A percentile compares a stretch with the other conserved stretches of the same genome.
Evolutionary conservation across 2,329 filamentous ascomycete genomes (phyloP).

Genomic region (Tolypocladium inflatum): DNA sequence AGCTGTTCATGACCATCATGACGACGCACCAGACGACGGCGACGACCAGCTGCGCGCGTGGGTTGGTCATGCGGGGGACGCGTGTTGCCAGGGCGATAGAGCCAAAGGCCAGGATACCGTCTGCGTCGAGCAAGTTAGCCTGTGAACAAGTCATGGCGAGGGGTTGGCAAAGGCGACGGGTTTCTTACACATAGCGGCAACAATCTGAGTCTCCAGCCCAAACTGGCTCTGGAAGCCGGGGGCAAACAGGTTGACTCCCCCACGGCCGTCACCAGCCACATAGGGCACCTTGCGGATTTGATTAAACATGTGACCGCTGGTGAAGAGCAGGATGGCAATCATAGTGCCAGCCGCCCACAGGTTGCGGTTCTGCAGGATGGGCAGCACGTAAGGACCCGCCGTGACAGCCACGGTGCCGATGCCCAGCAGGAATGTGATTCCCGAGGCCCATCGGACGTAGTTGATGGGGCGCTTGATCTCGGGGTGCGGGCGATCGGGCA

Average conservation of each 20-base stretch:
- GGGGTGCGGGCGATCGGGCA: slow-evolving; percentile 71
- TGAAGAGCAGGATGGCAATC: slow-evolving; percentile 85
- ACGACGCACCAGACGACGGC: slow-evolving; percentile 72
- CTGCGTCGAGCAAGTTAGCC: slow-evolving; percentile 27
- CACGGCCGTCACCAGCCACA: slow-evolving; percentile 72
- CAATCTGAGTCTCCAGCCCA: slow-evolving; percentile 89
- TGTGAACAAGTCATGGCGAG: neutral
- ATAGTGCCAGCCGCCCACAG: slow-evolving; percentile 87
- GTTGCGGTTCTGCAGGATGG: slow-evolving; percentile 80
- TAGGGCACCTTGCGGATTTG: slow-evolving; percentile 96
- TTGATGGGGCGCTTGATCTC: slow-evolving; percentile 77
- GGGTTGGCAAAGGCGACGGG: neutral
- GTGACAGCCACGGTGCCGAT: slow-evolving; percentile 58
- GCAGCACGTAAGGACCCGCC: slow-evolving; percentile 68
- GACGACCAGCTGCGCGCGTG: slow-evolving; percentile 68
- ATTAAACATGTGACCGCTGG: slow-evolving; percentile 98
- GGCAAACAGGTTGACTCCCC: slow-evolving; percentile 84
- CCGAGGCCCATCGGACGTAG: slow-evolving; percentile 64
- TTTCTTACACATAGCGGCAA: slow-evolving; percentile 86
- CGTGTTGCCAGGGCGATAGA: slow-evolving; percentile 87
- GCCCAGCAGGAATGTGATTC: slow-evolving; percentile 61
- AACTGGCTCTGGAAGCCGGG: slow-evolving; percentile 88
- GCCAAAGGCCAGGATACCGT: slow-evolving; percentile 74
- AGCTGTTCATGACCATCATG: slow-evolving; percentile 81
- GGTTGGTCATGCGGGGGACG: slow-evolving; percentile 77